phyloP scores from a whole-genome alignment of 768 basidiomycete species.

The Termitomyces sp. region DNA sequence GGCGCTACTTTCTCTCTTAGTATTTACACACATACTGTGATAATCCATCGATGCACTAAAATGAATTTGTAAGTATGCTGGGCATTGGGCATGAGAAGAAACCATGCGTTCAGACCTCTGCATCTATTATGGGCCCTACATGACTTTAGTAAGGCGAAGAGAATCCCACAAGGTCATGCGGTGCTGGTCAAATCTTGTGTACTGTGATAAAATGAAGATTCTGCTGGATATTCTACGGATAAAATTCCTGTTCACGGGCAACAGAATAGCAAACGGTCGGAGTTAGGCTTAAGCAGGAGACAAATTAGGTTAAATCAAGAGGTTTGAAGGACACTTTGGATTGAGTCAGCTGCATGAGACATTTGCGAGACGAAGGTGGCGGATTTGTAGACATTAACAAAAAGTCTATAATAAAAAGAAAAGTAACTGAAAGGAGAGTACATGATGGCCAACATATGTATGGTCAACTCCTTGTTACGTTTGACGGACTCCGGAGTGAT shows the following conservation, averaged over 20 bases:
- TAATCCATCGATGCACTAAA: too few species aligned
- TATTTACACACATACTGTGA: not conserved
- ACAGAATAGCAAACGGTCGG: conserved; percentile 19
- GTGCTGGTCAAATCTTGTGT: conserved; percentile 19
- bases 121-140: conserved; percentile 11
- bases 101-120: conserved; percentile 7
- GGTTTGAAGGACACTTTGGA: conserved; percentile 12
- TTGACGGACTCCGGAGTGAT: not conserved
- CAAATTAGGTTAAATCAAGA: conserved; percentile 13
- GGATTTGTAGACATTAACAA: not conserved
- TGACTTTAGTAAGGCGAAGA: conserved; percentile 14
- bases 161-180: conserved; percentile 19
- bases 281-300: not conserved
- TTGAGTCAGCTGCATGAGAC: conserved; percentile 16
- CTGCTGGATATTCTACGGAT: conserved; percentile 9
- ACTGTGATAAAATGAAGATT: conserved; percentile 21
- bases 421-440: not conserved
- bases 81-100: not conserved
- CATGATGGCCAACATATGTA: not conserved
- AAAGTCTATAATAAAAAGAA: not conserved
- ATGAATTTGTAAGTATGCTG: too few species aligned
- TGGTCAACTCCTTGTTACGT: too few species aligned
- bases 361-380: conserved; percentile 7
- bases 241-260: conserved; percentile 24
- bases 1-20: not conserved